A percentile compares a stretch with the other conserved stretches of the same genome.
phyloP scores from a whole-genome alignment of 2,329 filamentous ascomycete species.

The Polychaeton citri region DNA sequence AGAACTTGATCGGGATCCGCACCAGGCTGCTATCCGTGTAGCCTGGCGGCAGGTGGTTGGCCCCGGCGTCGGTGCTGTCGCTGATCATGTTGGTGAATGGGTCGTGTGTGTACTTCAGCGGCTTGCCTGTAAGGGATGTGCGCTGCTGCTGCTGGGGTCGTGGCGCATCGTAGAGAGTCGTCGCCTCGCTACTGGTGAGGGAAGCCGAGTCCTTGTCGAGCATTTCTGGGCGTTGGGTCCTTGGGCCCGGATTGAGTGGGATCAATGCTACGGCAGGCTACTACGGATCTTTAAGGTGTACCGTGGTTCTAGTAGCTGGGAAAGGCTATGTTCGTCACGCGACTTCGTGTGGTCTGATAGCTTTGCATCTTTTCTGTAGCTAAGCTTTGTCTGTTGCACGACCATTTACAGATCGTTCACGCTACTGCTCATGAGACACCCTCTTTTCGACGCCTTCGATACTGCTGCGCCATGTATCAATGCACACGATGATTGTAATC shows the following conservation, averaged over 20 bases:
- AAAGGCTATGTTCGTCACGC: too few species aligned
- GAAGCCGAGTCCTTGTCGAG: too few species aligned
- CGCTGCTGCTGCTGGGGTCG: not conserved
- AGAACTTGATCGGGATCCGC: conserved; percentile 8
- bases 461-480: not conserved
- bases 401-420: not conserved
- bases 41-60: conserved; percentile 8
- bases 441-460: not conserved
- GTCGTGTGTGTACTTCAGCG: conserved; percentile 6
- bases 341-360: too few species aligned
- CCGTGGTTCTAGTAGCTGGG: too few species aligned
- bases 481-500: too few species aligned
- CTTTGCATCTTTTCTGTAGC: not conserved
- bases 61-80: conserved; percentile 4
- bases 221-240: too few species aligned
- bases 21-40: conserved; percentile 11
- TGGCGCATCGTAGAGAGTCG: too few species aligned
- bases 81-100: conserved; percentile 3
- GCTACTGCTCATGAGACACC: not conserved
- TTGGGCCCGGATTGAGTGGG: too few species aligned
- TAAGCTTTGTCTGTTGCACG: not conserved
- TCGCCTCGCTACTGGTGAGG: too few species aligned
- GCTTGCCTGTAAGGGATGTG: conserved; percentile 5
- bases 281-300: too few species aligned
- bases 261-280: too few species aligned